Base-by-base conservation (phyloP, 2,329 filamentous ascomycete genomes). In the Amphichorda felina region DNA sequence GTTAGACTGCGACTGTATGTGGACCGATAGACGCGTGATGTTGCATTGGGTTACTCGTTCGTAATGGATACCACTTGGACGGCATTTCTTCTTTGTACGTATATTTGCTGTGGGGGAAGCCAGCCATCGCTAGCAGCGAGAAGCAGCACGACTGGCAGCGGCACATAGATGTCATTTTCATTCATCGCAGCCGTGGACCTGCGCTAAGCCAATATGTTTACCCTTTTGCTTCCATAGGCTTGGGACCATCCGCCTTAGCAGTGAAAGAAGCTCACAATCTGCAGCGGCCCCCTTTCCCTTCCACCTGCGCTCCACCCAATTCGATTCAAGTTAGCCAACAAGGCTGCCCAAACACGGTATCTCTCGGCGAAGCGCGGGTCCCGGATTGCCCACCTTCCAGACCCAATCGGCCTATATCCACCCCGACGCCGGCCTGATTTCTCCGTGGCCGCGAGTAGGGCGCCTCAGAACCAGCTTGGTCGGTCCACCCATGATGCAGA, bases 401-500 rank as follows among this genome's bases (percentile, higher is more conserved):
- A 13, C 14, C 15, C 30, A 24, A 16, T 25, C 19, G 17, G 36
- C 17, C 33, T 27, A 30, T 15, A 27, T 19, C 24, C 32, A 18
- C 38, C 33, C 34, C 22, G 30, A 21, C 32, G 21, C 21, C 44
- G 40, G 43, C 41, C 33, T 43, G 28, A 39, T 41, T 45, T 43
- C 38, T 43, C 44, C 42, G 37, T 41, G 41, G 43, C 21, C 21
- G 10, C 6, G 21, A 24, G 21, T 10, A 24, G 21, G 21, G 6
- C 21, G 6, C n/a, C n/a, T n/a, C n/a, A n/a, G n/a, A n/a, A n/a
- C n/a, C n/a, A n/a, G n/a, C n/a, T n/a, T n/a, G n/a, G n/a, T n/a
- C n/a, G n/a, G n/a, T n/a, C n/a, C n/a, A n/a, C n/a, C n/a, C n/a
- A n/a, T n/a, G n/a, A n/a, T n/a, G n/a, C n/a, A n/a, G n/a, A n/a